phyloP scores from a whole-genome alignment of 495 filamentous ascomycete species.

The Lasiosphaeria ovina region DNA sequence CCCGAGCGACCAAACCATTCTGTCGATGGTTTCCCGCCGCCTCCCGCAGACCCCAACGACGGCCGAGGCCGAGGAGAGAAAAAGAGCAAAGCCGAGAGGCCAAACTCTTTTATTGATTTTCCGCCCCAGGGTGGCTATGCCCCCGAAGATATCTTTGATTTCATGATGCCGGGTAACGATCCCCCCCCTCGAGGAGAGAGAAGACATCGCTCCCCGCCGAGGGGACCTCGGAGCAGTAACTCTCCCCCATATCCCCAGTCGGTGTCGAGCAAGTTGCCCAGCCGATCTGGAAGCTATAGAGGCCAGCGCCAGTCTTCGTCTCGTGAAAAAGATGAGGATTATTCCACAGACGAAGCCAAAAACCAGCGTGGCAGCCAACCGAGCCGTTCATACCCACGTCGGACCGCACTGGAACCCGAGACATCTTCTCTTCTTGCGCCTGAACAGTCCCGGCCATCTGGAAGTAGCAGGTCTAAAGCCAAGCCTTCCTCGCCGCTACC shows the following conservation, averaged over 20 bases:
- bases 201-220: constrained; percentile 20
- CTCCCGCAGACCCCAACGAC: constrained; percentile 18
- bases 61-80: neutral
- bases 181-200: constrained; percentile 8
- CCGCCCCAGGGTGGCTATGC: constrained; percentile 10
- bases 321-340: constrained; percentile 25
- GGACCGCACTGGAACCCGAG: constrained; percentile 20
- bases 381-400: constrained; percentile 16
- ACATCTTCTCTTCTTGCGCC: constrained; percentile 14
- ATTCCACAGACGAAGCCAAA: constrained; percentile 21
- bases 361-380: constrained; percentile 13
- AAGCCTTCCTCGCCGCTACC: constrained; percentile 20
- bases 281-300: constrained; percentile 16
- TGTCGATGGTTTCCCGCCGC: constrained; percentile 8
- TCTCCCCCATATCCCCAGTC: constrained; percentile 28
- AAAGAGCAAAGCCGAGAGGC: constrained; percentile 10
- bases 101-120: constrained; percentile 14
- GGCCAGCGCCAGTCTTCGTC: constrained; percentile 22
- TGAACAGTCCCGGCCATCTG: constrained; percentile 12
- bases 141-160: constrained; percentile 25
- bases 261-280: constrained; percentile 23
- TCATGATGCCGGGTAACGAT: constrained; percentile 27
- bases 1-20: constrained; percentile 15
- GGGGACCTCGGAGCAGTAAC: constrained; percentile 16
- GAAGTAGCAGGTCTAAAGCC: constrained; percentile 8